Base-by-base conservation (phyloP, 371 early-diverging fungal species). In the Mortierella sp. region DNA sequence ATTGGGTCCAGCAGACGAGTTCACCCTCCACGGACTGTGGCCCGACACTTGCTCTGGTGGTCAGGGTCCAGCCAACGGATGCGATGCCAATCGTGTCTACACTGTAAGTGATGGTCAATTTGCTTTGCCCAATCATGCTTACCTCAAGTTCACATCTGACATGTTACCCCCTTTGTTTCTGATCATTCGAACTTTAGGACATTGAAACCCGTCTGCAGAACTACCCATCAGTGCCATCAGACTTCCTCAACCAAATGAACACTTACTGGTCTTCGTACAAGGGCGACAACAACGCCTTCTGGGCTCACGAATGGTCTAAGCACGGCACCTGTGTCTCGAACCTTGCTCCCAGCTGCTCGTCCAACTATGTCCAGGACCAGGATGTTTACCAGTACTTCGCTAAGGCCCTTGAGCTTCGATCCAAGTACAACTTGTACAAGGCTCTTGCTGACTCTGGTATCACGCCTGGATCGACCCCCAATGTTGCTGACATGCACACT, bases 21-120 rank as follows among this genome's bases (percentile, higher is more conserved):
- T 86, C 57, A 89, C 89, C n/a, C 71, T 91, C 24, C 93, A 93
- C 62, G 94, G 94, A 10, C 79, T 94, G 52, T 93, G 94, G 94
- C 93, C 95, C 13, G 92, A 89, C 65, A 83, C 85, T 31, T 92
- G 91, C 78, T 79, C 72, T 16, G 93, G 93, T 63, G 80, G 80
- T 29, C 83, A 83, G 41, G 83, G 84, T 24, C 88, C 89, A 8
- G 21, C 60, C 40, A 67, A 43, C 46, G 93, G 93, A 12, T 94
- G 95, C 60, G 93, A 94, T 76, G 52, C 67, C 7, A 48, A 68
- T 8, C 85, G 93, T 34, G 65, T 79, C 6, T 86, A 87, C 63
- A 68, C 72, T 31, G 69, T 68, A 68, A 14, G 69, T 67, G n/a
- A 46, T 8, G n/a, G n/a, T n/a, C n/a, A n/a, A n/a, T n/a, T n/a